These are phyloP conservation scores for Cercophora scortea DNA, from an alignment of 495 filamentous ascomycete species.

Conservation along the genomic window DNA sequence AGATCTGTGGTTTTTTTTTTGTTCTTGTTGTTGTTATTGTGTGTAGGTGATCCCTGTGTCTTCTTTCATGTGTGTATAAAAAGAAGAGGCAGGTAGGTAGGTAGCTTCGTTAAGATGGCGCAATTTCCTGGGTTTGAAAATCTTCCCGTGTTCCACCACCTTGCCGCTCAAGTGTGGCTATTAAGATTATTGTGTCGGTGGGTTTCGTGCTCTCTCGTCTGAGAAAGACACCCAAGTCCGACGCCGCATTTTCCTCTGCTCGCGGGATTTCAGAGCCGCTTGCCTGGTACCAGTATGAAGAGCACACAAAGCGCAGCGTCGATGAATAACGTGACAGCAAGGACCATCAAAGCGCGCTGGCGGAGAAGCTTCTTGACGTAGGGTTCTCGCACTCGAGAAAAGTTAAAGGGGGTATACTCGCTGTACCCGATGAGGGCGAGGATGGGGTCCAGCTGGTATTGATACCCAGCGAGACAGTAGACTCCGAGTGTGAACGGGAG, in stretches of 20 bases:
- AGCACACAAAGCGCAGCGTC: constrained; percentile 69
- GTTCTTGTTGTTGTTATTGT: no score
- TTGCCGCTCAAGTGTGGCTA: no score
- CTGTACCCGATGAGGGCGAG: constrained; percentile 83
- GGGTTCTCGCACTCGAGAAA: constrained; percentile 75
- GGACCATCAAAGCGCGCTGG: constrained; percentile 71
- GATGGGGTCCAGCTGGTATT: constrained; percentile 88
- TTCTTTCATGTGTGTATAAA: not conserved
- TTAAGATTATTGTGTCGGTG: no score
- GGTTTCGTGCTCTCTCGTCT: no score
- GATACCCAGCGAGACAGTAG: constrained; percentile 81
- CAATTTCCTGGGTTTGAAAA: no score
- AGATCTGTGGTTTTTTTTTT: no score
- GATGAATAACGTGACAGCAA: constrained; percentile 62
- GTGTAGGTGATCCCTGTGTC: no score
- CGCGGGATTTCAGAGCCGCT: constrained; percentile 49
- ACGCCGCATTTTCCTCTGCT: no score
- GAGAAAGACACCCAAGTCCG: no score
- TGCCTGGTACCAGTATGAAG: constrained; percentile 91
- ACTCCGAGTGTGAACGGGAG: constrained; percentile 88
- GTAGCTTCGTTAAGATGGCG: not conserved
- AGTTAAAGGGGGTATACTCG: constrained; percentile 92
- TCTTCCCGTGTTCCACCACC: no score
- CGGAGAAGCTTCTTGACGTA: constrained; percentile 78
- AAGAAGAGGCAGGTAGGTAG: not conserved